phyloP scores from a whole-genome alignment of 768 basidiomycete species.

The Pholiota microspora region DNA sequence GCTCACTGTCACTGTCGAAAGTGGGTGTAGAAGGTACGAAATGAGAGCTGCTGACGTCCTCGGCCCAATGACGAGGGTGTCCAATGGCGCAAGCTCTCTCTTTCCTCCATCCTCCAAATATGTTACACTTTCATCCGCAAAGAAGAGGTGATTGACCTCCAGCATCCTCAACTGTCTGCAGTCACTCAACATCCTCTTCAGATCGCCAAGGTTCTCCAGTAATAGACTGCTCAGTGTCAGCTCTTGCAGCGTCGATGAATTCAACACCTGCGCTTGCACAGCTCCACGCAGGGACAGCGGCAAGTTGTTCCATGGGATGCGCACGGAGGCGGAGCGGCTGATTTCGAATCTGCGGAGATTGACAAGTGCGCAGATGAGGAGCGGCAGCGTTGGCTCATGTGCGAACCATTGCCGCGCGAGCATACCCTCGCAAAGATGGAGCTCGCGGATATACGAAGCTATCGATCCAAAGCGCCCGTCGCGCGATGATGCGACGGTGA shows the following conservation, averaged over 20 bases:
- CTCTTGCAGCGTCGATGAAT: slow-evolving; percentile 18
- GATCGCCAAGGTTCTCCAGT: slow-evolving; percentile 14
- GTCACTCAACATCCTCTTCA: slow-evolving; percentile 15
- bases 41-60: slow-evolving; percentile 24
- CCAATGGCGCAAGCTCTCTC: slow-evolving; percentile 13
- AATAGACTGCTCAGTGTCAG: slow-evolving; percentile 20
- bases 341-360: slow-evolving; percentile 24
- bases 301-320: slow-evolving; percentile 20
- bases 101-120: slow-evolving; percentile 2
- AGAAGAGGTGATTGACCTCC: slow-evolving; percentile 20
- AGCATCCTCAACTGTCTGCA: slow-evolving; percentile 20
- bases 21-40: slow-evolving; percentile 21
- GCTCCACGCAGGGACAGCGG: slow-evolving; percentile 14
- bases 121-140: slow-evolving; percentile 11
- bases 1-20: slow-evolving; percentile 16
- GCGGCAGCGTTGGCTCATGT: slow-evolving; percentile 16
- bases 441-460: slow-evolving; percentile 36
- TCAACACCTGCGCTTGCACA: slow-evolving; percentile 15
- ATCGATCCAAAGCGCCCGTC: slow-evolving; percentile 82
- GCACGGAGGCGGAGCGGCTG: slow-evolving; percentile 19
- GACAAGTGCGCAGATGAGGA: slow-evolving; percentile 16
- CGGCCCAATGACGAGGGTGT: slow-evolving; percentile 23
- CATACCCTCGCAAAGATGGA: slow-evolving; percentile 24
- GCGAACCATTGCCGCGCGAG: slow-evolving; percentile 21
- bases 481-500: slow-evolving; percentile 62